Evolutionary conservation across 305 asterid species (phyloP), one percentile per base, ranked within the genome.

Genomic region (Fraxinus ornus): DNA sequence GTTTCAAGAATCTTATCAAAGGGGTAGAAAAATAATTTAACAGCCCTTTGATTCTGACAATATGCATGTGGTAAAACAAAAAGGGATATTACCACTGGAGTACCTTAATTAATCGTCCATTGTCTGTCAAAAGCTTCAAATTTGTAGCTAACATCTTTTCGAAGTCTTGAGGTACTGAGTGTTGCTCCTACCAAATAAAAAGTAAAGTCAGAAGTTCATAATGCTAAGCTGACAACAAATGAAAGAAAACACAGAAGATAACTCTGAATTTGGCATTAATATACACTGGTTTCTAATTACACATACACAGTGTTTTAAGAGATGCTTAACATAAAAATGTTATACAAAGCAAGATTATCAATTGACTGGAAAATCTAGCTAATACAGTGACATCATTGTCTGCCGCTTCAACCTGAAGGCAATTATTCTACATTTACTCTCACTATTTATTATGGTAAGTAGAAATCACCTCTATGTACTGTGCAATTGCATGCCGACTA

Each of bases 21-120:
- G 72, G 68, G 13, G 10, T 57, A 57, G 68, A 57, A 64, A 64
- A 64, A 24, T 24, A 24, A 64, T 64, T 22, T 64, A 24, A 64
- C 32, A 64, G 15, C 72, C 35, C 22, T 64, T 24, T 22, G 72
- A 32, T 64, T 21, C 33, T 2, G 17, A 64, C 17, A 24, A 64
- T 64, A 64, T 22, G 72, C 33, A 64, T 24, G 7, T 64, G 33
- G 72, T 3, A 9, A 64, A 64, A 33, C 32, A 64, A 22, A 64
- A 71, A 21, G 3, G 37, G 33, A 5, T 52, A 52, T 83, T 44
- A 35, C 57, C 75, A 19, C 49, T 77, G 19, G 44, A 84, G 73
- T 87, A 95, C 99, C 99, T 97, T 94, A 32, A 92, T 80, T 68
- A 97, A 72, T 82, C 86, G 89, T 84, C 97, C 90, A 78, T 85